Evolutionary conservation across 768 basidiomycete genomes (phyloP).

Genomic region (Sporobolomyces pararoseus): DNA sequence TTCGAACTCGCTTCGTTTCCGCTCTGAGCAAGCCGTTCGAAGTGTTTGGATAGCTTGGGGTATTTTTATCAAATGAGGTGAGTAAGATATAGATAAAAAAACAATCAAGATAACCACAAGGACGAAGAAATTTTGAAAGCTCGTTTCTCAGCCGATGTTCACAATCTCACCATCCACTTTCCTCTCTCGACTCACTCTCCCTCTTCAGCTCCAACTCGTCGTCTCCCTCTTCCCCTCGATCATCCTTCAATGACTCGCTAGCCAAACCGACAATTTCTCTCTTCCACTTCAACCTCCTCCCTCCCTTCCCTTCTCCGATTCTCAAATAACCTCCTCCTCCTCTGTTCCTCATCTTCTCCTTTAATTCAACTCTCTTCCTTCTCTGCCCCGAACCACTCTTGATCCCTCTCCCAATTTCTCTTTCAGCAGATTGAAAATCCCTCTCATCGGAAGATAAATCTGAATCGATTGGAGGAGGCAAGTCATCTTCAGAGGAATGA

Average conservation of each 20-base stretch:
- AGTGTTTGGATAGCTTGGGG: too few species aligned
- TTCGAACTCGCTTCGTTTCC: too few species aligned
- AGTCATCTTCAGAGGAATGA: conserved; percentile 31
- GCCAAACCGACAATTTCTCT: conserved; percentile 5
- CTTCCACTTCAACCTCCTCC: conserved; percentile 15
- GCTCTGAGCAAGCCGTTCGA: too few species aligned
- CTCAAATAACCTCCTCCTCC: neutral
- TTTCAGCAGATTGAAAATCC: conserved; percentile 10
- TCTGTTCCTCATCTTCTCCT: neutral
- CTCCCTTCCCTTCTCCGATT: conserved; percentile 15
- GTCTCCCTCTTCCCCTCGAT: neutral
- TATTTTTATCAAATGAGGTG: too few species aligned
- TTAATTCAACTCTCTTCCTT: conserved; percentile 2
- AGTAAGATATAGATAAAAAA: too few species aligned
- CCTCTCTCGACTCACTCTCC: neutral
- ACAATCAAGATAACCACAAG: too few species aligned
- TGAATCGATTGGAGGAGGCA: neutral
- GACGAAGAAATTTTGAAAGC: too few species aligned
- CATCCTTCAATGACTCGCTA: neutral
- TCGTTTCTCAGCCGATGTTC: too few species aligned
- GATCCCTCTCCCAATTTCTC: conserved; percentile 26
- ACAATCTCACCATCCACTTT: neutral
- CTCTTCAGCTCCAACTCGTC: neutral
- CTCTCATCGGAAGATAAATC: neutral
- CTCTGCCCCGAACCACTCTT: conserved; percentile 18